These are phyloP conservation scores for Liriodendron chinense DNA, from an alignment of 164 flowering plant genomes.

Conservation along the genomic window DNA sequence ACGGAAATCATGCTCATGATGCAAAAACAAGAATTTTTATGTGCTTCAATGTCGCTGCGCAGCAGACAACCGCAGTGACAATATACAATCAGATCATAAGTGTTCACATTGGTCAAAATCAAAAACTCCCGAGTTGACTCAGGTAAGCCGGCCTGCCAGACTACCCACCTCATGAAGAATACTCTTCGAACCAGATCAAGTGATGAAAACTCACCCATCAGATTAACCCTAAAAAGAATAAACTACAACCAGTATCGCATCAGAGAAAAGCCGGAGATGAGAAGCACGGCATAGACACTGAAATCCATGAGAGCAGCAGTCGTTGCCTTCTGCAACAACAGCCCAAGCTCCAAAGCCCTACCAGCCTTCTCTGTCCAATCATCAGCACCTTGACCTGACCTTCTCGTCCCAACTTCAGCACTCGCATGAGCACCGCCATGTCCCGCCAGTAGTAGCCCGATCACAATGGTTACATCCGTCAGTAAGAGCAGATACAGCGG, in stretches of 20 bases:
- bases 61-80: no score
- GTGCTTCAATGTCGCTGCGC: no score
- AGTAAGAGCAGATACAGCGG: constrained; percentile 59
- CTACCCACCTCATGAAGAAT: no score
- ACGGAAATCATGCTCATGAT: no score
- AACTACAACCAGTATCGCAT: constrained; percentile 1
- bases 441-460: constrained; percentile 33
- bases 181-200: no score
- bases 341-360: constrained; percentile 46
- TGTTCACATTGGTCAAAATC: no score
- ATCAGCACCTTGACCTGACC: constrained; percentile 15
- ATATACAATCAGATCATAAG: no score
- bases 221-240: neutral
- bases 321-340: constrained; percentile 43
- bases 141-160: no score
- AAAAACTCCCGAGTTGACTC: no score
- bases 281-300: constrained; percentile 51
- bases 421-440: constrained; percentile 12
- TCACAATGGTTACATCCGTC: constrained; percentile 50
- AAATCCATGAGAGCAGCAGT: constrained; percentile 65
- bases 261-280: constrained; percentile 59
- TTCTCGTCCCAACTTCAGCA: constrained; percentile 11
- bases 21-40: no score
- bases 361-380: constrained; percentile 45
- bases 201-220: no score